A percentile compares a stretch with the other conserved stretches of the same genome.
phyloP scores from a whole-genome alignment of 2,329 filamentous ascomycete genomes.

The Ascochyta clinopodiicola region DNA sequence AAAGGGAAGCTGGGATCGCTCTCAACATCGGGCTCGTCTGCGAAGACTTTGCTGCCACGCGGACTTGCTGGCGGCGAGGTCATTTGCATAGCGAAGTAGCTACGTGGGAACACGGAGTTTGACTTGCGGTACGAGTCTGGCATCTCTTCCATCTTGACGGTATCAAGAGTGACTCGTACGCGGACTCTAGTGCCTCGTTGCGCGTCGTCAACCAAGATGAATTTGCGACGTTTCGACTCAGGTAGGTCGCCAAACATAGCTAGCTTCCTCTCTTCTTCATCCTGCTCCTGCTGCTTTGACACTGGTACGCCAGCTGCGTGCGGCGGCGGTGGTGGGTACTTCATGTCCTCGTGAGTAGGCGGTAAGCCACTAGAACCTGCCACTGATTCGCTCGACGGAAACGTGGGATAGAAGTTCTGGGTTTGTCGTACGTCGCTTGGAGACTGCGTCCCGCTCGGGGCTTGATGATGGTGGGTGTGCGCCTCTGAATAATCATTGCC shows the following conservation, averaged over 20 bases:
- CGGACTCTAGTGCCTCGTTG: slow-evolving; percentile 77
- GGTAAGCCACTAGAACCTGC: slow-evolving; percentile 65
- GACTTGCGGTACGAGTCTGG: slow-evolving; percentile 92
- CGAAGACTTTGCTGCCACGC: slow-evolving; percentile 76
- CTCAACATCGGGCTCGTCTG: slow-evolving; percentile 59
- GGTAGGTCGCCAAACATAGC: slow-evolving; percentile 87
- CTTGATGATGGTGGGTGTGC: slow-evolving; percentile 71
- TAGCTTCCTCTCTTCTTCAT: slow-evolving; percentile 65
- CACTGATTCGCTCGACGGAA: slow-evolving; percentile 64
- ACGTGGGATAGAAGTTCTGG: slow-evolving; percentile 78
- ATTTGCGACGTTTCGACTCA: slow-evolving; percentile 91
- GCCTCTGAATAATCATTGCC: slow-evolving; percentile 67
- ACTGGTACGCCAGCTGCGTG: slow-evolving; percentile 52
- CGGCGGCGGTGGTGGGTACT: slow-evolving; percentile 52
- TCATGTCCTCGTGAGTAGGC: slow-evolving; percentile 67
- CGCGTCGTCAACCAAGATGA: slow-evolving; percentile 92
- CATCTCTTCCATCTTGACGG: slow-evolving; percentile 93
- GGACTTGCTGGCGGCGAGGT: slow-evolving; percentile 80
- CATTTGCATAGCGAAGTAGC: slow-evolving; percentile 94
- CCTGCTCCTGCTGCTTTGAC: slow-evolving; percentile 57
- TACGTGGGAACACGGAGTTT: slow-evolving; percentile 88
- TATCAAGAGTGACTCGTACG: slow-evolving; percentile 90
- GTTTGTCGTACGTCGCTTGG: slow-evolving; percentile 73
- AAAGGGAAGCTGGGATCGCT: slow-evolving; percentile 54
- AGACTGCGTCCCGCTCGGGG: slow-evolving; percentile 59